A percentile compares a stretch with the other conserved stretches of the same genome.
Evolutionary conservation across 129 eudicot genomes (phyloP).

Genomic region (Artemisia annua): DNA sequence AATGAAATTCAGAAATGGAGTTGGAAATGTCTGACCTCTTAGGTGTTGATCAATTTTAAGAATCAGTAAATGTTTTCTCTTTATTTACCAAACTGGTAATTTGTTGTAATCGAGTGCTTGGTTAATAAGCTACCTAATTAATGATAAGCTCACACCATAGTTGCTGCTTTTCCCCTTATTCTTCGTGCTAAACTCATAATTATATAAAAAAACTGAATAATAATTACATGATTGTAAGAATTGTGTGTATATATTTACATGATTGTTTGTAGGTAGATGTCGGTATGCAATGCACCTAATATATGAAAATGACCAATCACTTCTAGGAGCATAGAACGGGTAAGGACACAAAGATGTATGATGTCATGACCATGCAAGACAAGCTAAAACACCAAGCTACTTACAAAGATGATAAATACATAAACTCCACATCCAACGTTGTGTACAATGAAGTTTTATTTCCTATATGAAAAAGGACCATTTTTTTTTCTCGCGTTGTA

Average conservation of each 20-base stretch:
- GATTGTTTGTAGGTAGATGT: slow-evolving; percentile 37
- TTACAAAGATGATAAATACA: too few species aligned
- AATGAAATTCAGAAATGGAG: slow-evolving; percentile 39
- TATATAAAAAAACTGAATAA: not conserved
- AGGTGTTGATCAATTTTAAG: slow-evolving; percentile 62
- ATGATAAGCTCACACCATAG: too few species aligned
- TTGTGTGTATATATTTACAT: not conserved
- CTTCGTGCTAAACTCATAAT: too few species aligned
- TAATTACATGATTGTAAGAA: not conserved
- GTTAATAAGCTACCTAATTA: too few species aligned
- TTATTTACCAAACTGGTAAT: not conserved
- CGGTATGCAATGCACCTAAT: slow-evolving; percentile 48
- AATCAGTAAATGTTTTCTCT: slow-evolving; percentile 49
- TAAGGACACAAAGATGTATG: slow-evolving; percentile 58
- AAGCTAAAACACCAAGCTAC: slow-evolving; percentile 19
- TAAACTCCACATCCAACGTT: too few species aligned
- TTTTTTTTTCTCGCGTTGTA: too few species aligned
- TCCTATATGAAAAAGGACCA: too few species aligned
- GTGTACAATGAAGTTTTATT: too few species aligned
- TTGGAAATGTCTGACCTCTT: slow-evolving; percentile 42
- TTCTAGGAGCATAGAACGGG: slow-evolving; percentile 56
- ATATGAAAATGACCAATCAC: slow-evolving; percentile 67
- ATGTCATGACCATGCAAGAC: slow-evolving; percentile 36
- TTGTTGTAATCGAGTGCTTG: too few species aligned
- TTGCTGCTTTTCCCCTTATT: too few species aligned